Evolutionary conservation across 192 early-diverging fungal species (phyloP), one percentile per base, ranked within the genome.

Genomic region (Backusella psychrophila): DNA sequence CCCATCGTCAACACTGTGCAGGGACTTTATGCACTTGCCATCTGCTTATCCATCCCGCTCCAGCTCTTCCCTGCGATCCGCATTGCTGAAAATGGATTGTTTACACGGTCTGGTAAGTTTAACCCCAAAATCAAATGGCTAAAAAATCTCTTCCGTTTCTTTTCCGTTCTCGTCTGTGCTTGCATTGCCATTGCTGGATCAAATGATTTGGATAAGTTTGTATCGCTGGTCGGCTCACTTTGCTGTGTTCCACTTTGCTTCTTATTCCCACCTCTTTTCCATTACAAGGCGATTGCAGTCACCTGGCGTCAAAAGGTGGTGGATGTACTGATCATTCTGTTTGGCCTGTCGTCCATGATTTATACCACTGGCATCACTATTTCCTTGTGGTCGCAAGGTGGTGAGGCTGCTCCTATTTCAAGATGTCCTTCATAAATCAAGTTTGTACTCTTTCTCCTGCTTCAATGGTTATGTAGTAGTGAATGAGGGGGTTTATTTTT

Each of bases 51-150:
- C 9, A 96, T 97, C 66, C 97, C 97, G 2, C 85, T 99, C 44
- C 93, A 93, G 65, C 87, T 97, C 66, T 99, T 98, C 83, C 96
- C 97, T 0, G 93, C 95, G 8, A 95, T 97, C 75, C 92, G 95
- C 72, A 99, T 99, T 78, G 92, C 92, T 72, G 96, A 98, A 77
- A 91, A 90, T 44, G 94, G 89, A 19, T 56, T 97, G n/a, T 97
- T 97, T 71, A 84, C 90, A 9, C 84, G 89, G 77, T 93, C 92
- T 26, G 97, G 97, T 68, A 97, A 97, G 80, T 81, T 86, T 75
- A 90, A 90, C 74, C 85, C 73, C 14, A 70, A 89, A 29, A 92
- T 97, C 78, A 97, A 98, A 83, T 91, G 90, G 93, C 90, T 92
- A 75, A 93, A 94, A 84, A 98, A 97, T 79, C 74, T 89, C 72